phyloP scores from a whole-genome alignment of 495 filamentous ascomycete genomes.

The Hyaloscypha bicolor region DNA sequence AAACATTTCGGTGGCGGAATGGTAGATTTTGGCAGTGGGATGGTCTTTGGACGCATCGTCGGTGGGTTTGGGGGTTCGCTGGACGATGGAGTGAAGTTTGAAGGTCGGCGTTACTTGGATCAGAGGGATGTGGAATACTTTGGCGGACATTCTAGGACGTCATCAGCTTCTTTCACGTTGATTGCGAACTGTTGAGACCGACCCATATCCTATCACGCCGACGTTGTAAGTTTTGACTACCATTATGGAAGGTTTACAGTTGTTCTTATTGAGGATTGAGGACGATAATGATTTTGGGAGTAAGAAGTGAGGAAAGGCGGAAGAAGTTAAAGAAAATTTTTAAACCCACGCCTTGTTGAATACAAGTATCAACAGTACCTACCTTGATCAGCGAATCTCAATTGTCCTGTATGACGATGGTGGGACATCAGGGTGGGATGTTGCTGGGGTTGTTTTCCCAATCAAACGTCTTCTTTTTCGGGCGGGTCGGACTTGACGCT shows the following conservation, averaged over 20 bases:
- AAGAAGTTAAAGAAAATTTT: not conserved
- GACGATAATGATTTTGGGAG: not conserved
- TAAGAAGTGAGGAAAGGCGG: not conserved
- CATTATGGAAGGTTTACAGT: constrained; percentile 19
- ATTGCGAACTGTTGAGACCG: not conserved
- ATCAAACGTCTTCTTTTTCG: not conserved
- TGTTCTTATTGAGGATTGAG: not conserved
- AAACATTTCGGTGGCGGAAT: constrained; percentile 61
- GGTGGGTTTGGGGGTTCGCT: constrained; percentile 68
- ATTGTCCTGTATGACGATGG: constrained; percentile 1
- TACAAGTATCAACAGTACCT: not conserved
- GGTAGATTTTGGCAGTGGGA: constrained; percentile 65
- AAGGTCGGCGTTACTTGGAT: constrained; percentile 65
- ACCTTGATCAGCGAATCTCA: not conserved
- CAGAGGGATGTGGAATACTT: constrained; percentile 90
- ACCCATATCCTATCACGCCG: constrained; percentile 58
- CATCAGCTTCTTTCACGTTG: constrained; percentile 25
- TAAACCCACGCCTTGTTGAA: not conserved
- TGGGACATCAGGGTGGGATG: not conserved
- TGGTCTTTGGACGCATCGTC: constrained; percentile 69
- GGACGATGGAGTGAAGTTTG: constrained; percentile 75
- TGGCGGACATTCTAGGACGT: constrained; percentile 70
- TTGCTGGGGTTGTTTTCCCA: not conserved
- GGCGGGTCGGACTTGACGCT: no score
- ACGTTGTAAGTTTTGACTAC: constrained; percentile 48